Base-by-base conservation (phyloP, 2,329 filamentous ascomycete genomes). In the Xylaria sp. region DNA sequence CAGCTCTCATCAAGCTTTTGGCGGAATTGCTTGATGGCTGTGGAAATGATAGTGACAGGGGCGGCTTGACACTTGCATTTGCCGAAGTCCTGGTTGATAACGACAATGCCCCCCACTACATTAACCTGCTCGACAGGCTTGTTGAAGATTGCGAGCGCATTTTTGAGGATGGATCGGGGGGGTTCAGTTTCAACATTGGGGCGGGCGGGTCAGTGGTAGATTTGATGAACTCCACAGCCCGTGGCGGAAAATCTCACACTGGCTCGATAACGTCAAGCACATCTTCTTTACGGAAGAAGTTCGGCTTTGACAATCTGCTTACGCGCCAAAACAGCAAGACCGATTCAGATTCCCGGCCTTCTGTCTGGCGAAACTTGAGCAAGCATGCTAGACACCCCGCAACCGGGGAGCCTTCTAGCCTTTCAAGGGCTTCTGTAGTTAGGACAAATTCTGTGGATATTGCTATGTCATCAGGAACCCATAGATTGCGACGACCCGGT, bases 21-120 rank as follows among this genome's bases (percentile, higher is more conserved):
- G 92, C 93, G 0, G 93, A 97, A 76, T 84, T 98, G 35, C 87
- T 98, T 6, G 94, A 97, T 72, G 94, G 93, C 2, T 97, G 94
- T 73, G 91, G 91, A 60, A 97, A 97, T 75, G 95, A 98, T 77
- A 92, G 93, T 37, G 95, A 98, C 78, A 88, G 94, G 57, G 95
- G 95, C 58, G 92, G 93, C 25, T 82, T 98, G 74, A 98, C 94
- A 0, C 89, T 93, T 53, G 92, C 93, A 0, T 98, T 98, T 82
- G 91, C 94, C 0, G 94, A 98, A 78, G 85, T 98, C 60, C 83
- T 98, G 6, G 92, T 96, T 1, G 87, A 90, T 4, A 91, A 94
- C 66, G 92, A 91, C 6, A 89, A 91, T 69, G 90, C 94, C 1
- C 90, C 93, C 68, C 88, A 94, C 71, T 96, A 95, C 78, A 94